A percentile compares a stretch with the other conserved stretches of the same genome.
phyloP scores from a whole-genome alignment of 805 yeast genomes.

The Metschnikowia vanudenii region DNA sequence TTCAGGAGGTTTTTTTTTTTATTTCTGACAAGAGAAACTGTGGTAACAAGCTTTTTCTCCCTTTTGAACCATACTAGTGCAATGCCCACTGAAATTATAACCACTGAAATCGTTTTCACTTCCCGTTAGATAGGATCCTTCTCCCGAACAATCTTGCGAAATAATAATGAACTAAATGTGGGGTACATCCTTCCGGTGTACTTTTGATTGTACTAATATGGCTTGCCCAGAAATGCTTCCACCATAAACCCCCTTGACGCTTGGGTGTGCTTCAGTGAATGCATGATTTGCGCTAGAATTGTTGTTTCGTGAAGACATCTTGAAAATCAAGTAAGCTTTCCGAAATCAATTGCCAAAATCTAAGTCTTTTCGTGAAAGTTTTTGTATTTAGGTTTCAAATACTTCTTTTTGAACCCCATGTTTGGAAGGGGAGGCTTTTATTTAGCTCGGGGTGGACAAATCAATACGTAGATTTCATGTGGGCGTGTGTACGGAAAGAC shows the following conservation, averaged over 20 bases:
- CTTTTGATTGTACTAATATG: slow-evolving; percentile 35
- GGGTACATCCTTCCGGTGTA: slow-evolving; percentile 34
- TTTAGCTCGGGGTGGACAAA: background rate
- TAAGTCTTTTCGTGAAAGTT: background rate
- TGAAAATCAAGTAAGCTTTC: slow-evolving; percentile 12
- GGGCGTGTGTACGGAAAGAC: background rate
- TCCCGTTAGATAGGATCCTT: slow-evolving; percentile 27
- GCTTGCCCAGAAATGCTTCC: slow-evolving; percentile 40
- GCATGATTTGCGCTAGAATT: slow-evolving; percentile 14
- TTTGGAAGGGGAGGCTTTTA: background rate
- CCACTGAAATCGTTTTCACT: slow-evolving; percentile 38
- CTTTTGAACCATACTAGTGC: slow-evolving; percentile 31
- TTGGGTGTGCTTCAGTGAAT: slow-evolving; percentile 29
- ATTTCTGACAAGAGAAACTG: slow-evolving; percentile 35
- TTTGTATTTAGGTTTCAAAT: background rate
- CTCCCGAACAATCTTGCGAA: slow-evolving; percentile 41
- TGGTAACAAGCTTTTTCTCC: slow-evolving; percentile 32
- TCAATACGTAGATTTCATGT: background rate
- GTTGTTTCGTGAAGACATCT: slow-evolving; percentile 10
- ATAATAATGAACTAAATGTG: slow-evolving; percentile 42
- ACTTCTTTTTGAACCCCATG: background rate
- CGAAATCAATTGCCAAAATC: background rate
- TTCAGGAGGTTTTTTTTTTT: too few relatives aligned
- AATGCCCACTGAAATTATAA: slow-evolving; percentile 34
- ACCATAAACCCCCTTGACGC: slow-evolving; percentile 39